Evolutionary conservation across 2,329 filamentous ascomycete genomes (phyloP), one percentile per base, ranked within the genome.

Genomic region (Akanthomyces dipterigenus): DNA sequence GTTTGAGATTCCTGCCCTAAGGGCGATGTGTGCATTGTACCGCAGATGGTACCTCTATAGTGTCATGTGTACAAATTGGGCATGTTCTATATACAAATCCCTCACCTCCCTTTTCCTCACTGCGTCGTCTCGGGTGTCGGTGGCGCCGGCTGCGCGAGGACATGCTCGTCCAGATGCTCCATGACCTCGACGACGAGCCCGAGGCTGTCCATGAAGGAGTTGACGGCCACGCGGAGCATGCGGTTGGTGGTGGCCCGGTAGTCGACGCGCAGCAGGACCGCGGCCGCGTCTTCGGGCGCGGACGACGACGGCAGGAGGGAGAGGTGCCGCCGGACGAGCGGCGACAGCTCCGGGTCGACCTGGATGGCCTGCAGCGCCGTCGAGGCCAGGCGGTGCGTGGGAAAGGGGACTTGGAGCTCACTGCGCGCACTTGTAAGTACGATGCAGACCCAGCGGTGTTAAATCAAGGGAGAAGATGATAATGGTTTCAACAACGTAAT

Each of bases 141-240:
- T n/a, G n/a, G 18, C 46, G 51, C 5, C 14, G 46, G 22, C 55
- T 22, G 45, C 28, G 45, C 83, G 43, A 96, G 72, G 2, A 95
- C 88, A 77, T 97, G 93, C 28, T 87, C 84, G 74, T 98, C 93
- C 68, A 98, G 76, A 72, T 96, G 89, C 73, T 90, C 87, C 89
- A 97, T 96, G 18, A 96, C 89, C 60, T 92, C 90, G 46, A 97
- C 74, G 1, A 97, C 88, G 5, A 97, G 85, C 57, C 86, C 85
- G 61, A 97, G 74, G 67, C 89, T 96, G 69, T 98, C 93, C 81
- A 98, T 92, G 75, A 97, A 97, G 11, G 92, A 91, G 76, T 98
- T 98, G 61, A 97, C 93, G 3, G 93, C 90, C 2, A 99, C 95
- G 49, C 95, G 88, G 62, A 99, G 82, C 93, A 98, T 98, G 67